Evolutionary conservation across 495 filamentous ascomycete species (phyloP), one percentile per base, ranked within the genome.

Genomic region (Friedmanniomyces endolithicus): DNA sequence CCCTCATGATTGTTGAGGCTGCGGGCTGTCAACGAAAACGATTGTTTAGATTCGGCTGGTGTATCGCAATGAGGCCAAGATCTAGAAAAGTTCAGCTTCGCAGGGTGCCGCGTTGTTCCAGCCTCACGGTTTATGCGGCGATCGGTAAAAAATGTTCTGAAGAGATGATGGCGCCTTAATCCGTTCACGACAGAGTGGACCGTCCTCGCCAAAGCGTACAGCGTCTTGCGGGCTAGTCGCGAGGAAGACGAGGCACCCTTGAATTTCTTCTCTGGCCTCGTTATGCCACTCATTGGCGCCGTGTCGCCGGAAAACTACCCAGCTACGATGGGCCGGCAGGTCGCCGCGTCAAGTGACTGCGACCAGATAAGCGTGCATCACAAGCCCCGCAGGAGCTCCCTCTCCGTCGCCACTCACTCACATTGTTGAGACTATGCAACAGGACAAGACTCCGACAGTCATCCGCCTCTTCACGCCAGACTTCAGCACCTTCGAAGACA

Each of bases 131-230:
- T 8, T 11, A 53, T 25, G 20, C 56, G 46, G 50, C 45, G 39
- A 44, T 0, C 56, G 8, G 29, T 39, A 6, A 39, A 23, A 17
- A 45, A 52, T 37, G 40, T 48, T 37, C 27, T 57, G 55, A 52
- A 19, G 20, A 39, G 35, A 9, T 53, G 35, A 39, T 58, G 56
- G 56, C 49, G 34, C 31, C 25, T 39, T 1, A 50, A 53, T 29
- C 46, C 31, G 19, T 56, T 56, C 47, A 16, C 51, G 34, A 46
- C 53, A 11, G 49, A 55, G 46, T 55, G 53, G 55, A 31, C 49
- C n/a, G 46, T 53, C 19, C 48, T 58, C 29, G 55, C 55, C 49
- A 53, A 58, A 25, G 55, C 55, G 20, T 58, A 53, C 49, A 53
- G 55, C 49, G 33, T 53, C 37, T 20, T 46, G 31, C 22, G 55